Conservation (phyloP, 169 alveolate genomes). For the Plasmodium vivax region DNA sequence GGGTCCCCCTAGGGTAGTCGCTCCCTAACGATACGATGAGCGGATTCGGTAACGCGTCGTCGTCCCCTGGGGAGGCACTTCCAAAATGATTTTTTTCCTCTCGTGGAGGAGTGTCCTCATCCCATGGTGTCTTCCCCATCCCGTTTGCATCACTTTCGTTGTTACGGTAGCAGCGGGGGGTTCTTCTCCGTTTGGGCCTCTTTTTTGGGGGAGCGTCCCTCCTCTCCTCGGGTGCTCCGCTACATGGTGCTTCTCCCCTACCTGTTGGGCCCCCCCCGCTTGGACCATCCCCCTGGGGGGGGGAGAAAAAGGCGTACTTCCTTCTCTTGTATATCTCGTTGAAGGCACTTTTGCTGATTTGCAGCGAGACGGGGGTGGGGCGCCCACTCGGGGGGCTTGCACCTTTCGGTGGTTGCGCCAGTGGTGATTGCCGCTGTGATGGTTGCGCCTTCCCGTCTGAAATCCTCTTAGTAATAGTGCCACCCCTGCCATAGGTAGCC, state of each 20-base stretch:
- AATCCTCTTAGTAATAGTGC: no score
- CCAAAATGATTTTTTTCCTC: no score
- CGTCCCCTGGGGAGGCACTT: neutral
- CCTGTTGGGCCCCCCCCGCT: neutral
- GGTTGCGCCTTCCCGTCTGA: neutral
- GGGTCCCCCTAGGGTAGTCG: neutral
- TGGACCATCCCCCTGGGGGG: neutral
- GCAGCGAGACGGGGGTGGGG: neutral
- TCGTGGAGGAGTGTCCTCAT: neutral
- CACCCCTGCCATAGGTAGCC: neutral
- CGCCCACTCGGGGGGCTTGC: neutral
- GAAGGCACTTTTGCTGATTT: constrained; percentile 14
- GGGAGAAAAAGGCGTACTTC: neutral
- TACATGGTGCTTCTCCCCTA: neutral
- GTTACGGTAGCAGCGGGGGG: neutral
- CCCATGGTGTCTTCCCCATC: neutral
- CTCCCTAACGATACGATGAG: constrained; percentile 4
- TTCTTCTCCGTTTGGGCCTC: neutral
- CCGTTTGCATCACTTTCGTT: neutral
- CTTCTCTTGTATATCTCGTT: constrained; percentile 27
- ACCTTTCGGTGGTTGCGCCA: neutral
- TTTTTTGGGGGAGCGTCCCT: neutral
- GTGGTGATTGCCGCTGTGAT: no score
- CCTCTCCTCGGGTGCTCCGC: neutral
- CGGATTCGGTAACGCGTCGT: neutral